Evolutionary conservation across 2,329 filamentous ascomycete species (phyloP).

Genomic region (Dothideomycetes sp.): DNA sequence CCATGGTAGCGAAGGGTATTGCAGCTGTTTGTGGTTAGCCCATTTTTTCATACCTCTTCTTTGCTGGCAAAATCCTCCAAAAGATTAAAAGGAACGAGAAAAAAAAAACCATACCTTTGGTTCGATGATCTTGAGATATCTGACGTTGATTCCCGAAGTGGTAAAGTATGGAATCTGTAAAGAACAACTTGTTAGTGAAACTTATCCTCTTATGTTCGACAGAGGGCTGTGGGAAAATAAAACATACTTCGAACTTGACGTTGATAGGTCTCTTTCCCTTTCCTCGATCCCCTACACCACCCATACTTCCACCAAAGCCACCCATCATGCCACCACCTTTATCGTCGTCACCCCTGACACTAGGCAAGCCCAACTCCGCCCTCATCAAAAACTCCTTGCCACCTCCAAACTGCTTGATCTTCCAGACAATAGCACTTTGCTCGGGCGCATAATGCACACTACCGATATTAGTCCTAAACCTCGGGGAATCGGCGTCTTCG

Average conservation of each 20-base stretch:
- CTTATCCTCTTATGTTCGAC: too few relatives aligned
- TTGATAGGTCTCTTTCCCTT: slow-evolving; percentile 96
- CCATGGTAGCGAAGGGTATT: slow-evolving; percentile 97
- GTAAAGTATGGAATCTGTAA: slow-evolving; percentile 89
- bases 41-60: not conserved
- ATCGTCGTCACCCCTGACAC: slow-evolving; percentile 90
- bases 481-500: slow-evolving; percentile 89
- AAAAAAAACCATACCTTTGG: slow-evolving; percentile 70
- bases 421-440: slow-evolving; percentile 97
- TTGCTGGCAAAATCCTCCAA: not conserved
- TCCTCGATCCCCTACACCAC: slow-evolving; percentile 73
- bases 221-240: too few relatives aligned
- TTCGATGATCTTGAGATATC: slow-evolving; percentile 98
- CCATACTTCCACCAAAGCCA: slow-evolving; percentile 94
- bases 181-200: not conserved
- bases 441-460: slow-evolving; percentile 96
- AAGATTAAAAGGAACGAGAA: slow-evolving; percentile 6
- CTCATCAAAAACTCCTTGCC: slow-evolving; percentile 98
- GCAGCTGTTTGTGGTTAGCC: slow-evolving; percentile 52
- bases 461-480: slow-evolving; percentile 95
- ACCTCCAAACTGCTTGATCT: slow-evolving; percentile 99
- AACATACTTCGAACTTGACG: slow-evolving; percentile 75
- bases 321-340: slow-evolving; percentile 96
- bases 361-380: slow-evolving; percentile 86
- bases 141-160: slow-evolving; percentile 96